Evolutionary conservation across 306 rosid genomes (phyloP), one percentile per base, ranked within the genome.

Genomic region (Lithocarpus polystachyus): DNA sequence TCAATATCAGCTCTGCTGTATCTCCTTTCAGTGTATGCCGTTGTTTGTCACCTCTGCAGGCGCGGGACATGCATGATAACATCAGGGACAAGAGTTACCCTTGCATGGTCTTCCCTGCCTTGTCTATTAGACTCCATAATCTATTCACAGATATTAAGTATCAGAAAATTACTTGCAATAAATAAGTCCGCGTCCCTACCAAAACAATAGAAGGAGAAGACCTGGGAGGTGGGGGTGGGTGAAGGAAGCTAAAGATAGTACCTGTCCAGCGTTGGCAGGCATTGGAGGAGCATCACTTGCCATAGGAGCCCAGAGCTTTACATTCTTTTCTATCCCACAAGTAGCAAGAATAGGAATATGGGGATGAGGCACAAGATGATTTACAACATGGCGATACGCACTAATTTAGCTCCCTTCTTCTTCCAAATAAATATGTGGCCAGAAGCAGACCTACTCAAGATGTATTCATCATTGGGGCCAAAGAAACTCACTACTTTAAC

Each of bases 371-470:
- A 81, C 90, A 28, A 89, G 86, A 56, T 86, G 90, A 78, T 84
- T 89, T 60, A 85, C 82, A 78, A 79, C 74, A 24, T 73, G 74
- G 52, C 45, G 78, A 81, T 87, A 72, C 84, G 84, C 79, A 83
- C 84, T 51, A 86, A 70, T 77, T 84, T 73, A 75, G 84, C 90
- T 54, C 71, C 86, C 76, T 86, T 89, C 82, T 86, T 89, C 64
- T 72, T 84, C 92, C 92, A 89, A 76, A 89, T 82, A 84, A 82
- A 89, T 78, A 86, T 89, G 82, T 86, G 87, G 61, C 90, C 87
- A 60, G 90, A 86, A 79, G 84, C 89, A 19, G 90, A 86, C 15
- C 92, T 90, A 74, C 89, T 86, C 84, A 86, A 53, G 55, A 86
- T 87, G 79, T 89, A 89, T 8, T 89, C 89, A 81, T 86, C 92